Evolutionary conservation across 225 moss, liverwort and hornwort genomes (phyloP).

Genomic region (Ulota crispa): DNA sequence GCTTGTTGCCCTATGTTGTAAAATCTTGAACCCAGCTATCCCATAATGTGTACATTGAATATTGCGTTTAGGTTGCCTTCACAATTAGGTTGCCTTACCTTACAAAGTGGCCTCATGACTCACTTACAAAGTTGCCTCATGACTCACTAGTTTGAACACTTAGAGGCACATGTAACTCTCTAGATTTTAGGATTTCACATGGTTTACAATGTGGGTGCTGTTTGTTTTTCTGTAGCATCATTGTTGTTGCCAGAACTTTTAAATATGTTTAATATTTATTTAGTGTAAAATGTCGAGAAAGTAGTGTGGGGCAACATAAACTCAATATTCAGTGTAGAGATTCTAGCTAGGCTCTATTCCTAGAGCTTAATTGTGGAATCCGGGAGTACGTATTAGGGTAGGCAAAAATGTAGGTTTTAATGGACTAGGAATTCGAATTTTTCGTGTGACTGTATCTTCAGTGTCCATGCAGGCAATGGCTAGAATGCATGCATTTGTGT

Average conservation of each 20-base stretch:
- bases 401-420: neutral
- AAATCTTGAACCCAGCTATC: neutral
- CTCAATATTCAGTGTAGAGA: neutral
- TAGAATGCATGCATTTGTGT: neutral
- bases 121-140: too few relatives aligned
- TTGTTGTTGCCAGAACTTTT: accelerated
- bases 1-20: neutral
- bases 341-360: neutral
- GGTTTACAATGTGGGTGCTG: too few relatives aligned
- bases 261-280: too few relatives aligned
- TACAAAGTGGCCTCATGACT: too few relatives aligned
- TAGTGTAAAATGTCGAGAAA: too few relatives aligned
- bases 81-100: too few relatives aligned
- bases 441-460: neutral
- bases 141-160: too few relatives aligned
- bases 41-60: neutral
- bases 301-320: too few relatives aligned
- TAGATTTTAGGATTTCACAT: too few relatives aligned
- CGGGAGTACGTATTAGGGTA: neutral
- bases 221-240: too few relatives aligned
- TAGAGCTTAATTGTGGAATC: neutral
- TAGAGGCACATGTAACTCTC: too few relatives aligned
- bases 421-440: neutral
- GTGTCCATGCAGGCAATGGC: neutral
- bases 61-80: too few relatives aligned